phyloP scores from a whole-genome alignment of 2,329 filamentous ascomycete species.

The Trichophyton mentagrophytes region DNA sequence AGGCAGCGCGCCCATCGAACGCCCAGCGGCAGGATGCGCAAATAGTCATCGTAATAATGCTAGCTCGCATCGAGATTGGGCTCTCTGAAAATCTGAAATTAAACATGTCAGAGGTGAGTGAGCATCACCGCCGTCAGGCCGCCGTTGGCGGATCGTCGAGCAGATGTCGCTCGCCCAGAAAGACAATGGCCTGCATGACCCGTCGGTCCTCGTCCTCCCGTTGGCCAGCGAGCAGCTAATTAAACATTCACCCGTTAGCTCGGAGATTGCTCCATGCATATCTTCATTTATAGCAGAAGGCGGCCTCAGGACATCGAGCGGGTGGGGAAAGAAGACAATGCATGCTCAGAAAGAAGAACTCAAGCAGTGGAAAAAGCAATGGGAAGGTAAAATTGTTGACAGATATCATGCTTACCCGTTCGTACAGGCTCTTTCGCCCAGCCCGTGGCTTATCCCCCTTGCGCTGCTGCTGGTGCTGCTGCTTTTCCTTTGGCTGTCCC shows the following conservation, averaged over 20 bases:
- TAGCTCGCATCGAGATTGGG: too few species aligned
- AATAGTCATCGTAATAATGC: too few species aligned
- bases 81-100: too few species aligned
- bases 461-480: conserved; percentile 7
- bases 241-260: conserved; percentile 6
- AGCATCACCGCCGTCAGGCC: not conserved
- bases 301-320: not conserved
- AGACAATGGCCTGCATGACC: conserved; percentile 31
- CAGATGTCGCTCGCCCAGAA: conserved; percentile 31
- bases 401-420: conserved; percentile 26
- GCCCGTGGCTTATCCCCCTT: conserved; percentile 14
- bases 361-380: not conserved
- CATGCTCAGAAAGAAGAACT: not conserved
- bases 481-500: not conserved
- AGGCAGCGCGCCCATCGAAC: not conserved
- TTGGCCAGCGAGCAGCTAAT: conserved; percentile 31
- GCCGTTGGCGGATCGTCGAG: conserved; percentile 14
- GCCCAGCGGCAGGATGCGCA: not conserved
- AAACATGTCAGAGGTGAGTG: too few species aligned
- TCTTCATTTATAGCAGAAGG: not conserved
- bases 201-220: conserved; percentile 31
- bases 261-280: not conserved
- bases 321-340: not conserved
- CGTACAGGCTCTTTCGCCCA: conserved; percentile 30
- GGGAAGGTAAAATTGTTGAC: not conserved